phyloP scores from a whole-genome alignment of 306 rosid species.

The Inga leiocalycina region DNA sequence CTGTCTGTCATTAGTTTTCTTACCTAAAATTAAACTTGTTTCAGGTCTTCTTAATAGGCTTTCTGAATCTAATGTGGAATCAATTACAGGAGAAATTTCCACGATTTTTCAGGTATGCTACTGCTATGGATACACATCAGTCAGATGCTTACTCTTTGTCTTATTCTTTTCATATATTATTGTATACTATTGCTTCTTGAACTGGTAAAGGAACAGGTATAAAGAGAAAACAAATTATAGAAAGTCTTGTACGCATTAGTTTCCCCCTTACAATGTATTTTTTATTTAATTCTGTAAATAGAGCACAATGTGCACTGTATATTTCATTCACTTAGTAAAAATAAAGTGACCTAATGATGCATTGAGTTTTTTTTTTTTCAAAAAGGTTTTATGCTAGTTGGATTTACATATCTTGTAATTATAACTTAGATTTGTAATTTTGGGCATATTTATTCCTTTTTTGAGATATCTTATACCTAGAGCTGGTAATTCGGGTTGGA shows the following conservation, averaged over 20 bases:
- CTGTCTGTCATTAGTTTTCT: constrained; percentile 7
- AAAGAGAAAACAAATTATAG: neutral
- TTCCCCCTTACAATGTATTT: neutral
- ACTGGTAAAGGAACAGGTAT: constrained; percentile 1
- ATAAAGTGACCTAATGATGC: neutral
- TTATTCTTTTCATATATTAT: neutral
- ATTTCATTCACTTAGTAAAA: constrained; percentile 6
- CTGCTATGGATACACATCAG: neutral
- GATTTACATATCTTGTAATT: neutral
- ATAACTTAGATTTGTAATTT: neutral
- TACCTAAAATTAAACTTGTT: constrained; percentile 28
- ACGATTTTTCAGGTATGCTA: constrained; percentile 48
- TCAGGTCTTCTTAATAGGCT: constrained; percentile 72
- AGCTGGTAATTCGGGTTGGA: no score
- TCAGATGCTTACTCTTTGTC: constrained; percentile 15
- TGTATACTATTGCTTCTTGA: neutral
- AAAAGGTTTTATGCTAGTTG: neutral
- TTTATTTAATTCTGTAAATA: neutral
- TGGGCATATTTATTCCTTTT: neutral
- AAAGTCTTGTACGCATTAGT: neutral
- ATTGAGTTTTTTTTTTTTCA: neutral
- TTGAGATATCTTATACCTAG: neutral
- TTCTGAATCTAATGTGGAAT: constrained; percentile 75
- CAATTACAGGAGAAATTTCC: constrained; percentile 71
- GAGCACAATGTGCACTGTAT: neutral